Conservation (phyloP, 768 basidiomycete species). For the Tephrocybe sp. region DNA sequence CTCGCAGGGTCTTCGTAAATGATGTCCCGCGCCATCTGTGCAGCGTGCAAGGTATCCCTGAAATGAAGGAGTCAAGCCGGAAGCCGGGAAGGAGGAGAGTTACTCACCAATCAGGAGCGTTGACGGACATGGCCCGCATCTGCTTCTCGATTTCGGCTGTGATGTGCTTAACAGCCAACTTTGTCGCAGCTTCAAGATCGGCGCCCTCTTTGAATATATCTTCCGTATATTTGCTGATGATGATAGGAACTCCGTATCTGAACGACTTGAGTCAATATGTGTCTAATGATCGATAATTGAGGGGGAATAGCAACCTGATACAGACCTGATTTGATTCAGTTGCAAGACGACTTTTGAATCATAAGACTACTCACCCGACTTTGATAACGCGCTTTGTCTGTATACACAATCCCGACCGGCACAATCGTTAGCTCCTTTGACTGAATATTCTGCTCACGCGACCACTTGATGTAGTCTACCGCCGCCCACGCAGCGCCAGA, state of each 20-base stretch:
- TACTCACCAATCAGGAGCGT: slow-evolving; percentile 70
- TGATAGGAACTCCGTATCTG: slow-evolving; percentile 57
- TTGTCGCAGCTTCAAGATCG: slow-evolving; percentile 36
- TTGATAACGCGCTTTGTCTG: slow-evolving; percentile 64
- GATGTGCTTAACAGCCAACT: slow-evolving; percentile 55
- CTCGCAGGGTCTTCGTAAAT: slow-evolving; percentile 51
- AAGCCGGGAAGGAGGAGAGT: slow-evolving; percentile 15
- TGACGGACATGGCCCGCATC: slow-evolving; percentile 56
- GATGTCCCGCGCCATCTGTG: slow-evolving; percentile 56
- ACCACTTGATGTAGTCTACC: slow-evolving; percentile 60
- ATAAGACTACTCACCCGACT: slow-evolving; percentile 43
- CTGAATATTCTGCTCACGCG: slow-evolving; percentile 18
- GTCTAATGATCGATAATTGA: background rate
- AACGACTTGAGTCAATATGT: background rate
- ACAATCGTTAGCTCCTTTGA: slow-evolving; percentile 44
- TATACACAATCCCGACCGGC: slow-evolving; percentile 71
- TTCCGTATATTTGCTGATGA: slow-evolving; percentile 47
- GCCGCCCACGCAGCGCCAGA: slow-evolving; percentile 74
- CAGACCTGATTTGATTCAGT: slow-evolving; percentile 25
- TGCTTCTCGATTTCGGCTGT: slow-evolving; percentile 49
- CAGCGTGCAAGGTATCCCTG: slow-evolving; percentile 64
- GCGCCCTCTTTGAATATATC: slow-evolving; percentile 40
- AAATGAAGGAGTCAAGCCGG: background rate
- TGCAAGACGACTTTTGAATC: background rate
- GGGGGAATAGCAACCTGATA: slow-evolving; percentile 8